Percentiles rank a stretch among this genome's conserved stretches.
These are phyloP conservation scores for Sideroxylon spinosum DNA, from an alignment of 179 eudicot genomes.

Conservation along the genomic window DNA sequence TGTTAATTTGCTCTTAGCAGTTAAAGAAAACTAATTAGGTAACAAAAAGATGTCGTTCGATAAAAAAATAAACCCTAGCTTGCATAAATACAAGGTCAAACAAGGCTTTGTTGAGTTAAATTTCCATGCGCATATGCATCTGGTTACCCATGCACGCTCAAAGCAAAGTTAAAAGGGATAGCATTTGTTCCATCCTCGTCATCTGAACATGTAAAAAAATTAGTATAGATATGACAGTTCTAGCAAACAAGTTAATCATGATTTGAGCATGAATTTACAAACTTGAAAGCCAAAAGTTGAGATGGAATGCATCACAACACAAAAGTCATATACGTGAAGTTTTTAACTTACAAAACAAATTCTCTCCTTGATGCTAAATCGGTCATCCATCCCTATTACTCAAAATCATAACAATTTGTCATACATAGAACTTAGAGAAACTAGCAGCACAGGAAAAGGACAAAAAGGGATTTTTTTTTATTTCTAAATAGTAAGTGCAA, in stretches of 20 bases:
- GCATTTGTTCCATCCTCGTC: neutral
- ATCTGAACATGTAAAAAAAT: neutral
- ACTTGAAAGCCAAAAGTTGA: neutral
- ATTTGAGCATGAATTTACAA: conserved; percentile 11
- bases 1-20: too few species aligned
- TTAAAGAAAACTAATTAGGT: neutral
- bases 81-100: neutral
- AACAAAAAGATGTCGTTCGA: neutral
- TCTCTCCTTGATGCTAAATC: conserved; percentile 77
- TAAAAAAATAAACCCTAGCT: neutral
- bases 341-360: conserved; percentile 60
- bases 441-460: neutral
- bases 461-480: neutral
- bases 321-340: neutral
- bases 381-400: conserved; percentile 92
- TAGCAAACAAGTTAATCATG: neutral
- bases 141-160: neutral
- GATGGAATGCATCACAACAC: neutral
- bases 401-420: conserved; percentile 79
- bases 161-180: neutral
- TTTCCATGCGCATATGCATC: neutral
- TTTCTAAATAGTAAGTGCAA: neutral
- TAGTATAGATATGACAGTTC: neutral
- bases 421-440: conserved; percentile 3
- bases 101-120: neutral